These are phyloP conservation scores for Tetrahymena elliotti DNA, from an alignment of 73 alveolate species.

Conservation along the genomic window DNA sequence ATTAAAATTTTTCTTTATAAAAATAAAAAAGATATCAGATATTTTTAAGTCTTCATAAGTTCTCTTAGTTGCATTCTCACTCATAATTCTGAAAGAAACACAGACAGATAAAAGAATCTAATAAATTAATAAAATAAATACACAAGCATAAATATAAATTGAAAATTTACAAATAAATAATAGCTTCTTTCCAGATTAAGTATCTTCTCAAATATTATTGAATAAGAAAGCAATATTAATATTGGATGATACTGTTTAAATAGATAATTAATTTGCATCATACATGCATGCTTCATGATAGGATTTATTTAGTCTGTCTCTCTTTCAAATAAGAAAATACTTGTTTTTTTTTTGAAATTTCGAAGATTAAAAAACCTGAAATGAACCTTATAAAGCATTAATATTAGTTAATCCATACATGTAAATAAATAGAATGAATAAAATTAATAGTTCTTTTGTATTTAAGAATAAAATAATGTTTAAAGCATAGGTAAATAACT, in stretches of 20 bases:
- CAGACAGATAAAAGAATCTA: background rate
- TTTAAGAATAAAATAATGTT: too few relatives aligned
- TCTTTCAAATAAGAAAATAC: background rate
- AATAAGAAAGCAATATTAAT: background rate
- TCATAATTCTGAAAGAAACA: background rate
- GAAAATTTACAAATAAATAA: background rate
- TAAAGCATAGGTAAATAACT: too few relatives aligned
- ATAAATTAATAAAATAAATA: background rate
- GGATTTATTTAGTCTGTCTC: background rate
- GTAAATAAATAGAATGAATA: too few relatives aligned
- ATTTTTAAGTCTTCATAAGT: background rate
- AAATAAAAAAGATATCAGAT: background rate
- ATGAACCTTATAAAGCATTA: too few relatives aligned
- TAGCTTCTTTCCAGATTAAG: background rate
- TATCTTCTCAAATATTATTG: background rate
- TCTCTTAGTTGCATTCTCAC: background rate
- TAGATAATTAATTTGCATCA: background rate
- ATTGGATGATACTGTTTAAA: background rate
- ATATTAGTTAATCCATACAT: too few relatives aligned
- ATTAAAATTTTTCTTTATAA: background rate
- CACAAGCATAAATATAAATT: background rate
- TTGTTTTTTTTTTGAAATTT: background rate
- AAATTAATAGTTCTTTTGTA: too few relatives aligned
- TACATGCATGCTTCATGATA: background rate
- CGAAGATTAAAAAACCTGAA: too few relatives aligned